Evolutionary conservation across 257 asterid genomes (phyloP).

Genomic region (Nicotiana otophora): DNA sequence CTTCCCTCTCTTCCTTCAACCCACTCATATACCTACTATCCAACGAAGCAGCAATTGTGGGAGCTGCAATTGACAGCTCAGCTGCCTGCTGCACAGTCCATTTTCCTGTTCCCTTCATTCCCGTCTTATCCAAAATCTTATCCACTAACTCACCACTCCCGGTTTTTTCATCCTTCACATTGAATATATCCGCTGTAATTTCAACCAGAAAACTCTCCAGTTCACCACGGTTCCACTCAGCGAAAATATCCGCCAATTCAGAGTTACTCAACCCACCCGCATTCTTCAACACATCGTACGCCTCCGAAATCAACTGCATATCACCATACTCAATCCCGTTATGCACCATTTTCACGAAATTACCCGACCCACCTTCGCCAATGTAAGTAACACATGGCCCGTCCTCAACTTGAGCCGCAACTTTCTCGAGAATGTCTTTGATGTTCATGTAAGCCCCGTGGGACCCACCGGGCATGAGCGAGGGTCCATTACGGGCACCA

Average conservation of each 20-base stretch:
- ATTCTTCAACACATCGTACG: constrained; percentile 72
- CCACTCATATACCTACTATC: constrained; percentile 83
- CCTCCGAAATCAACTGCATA: constrained; percentile 90
- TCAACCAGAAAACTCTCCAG: constrained; percentile 83
- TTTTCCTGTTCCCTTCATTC: constrained; percentile 83
- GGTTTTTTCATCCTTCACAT: constrained; percentile 46
- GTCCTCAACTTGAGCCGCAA: constrained; percentile 90
- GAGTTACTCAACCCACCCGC: constrained; percentile 61
- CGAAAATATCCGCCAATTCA: constrained; percentile 64
- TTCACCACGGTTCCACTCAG: constrained; percentile 83
- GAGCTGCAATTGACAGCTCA: constrained; percentile 84
- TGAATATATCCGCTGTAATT: constrained; percentile 74
- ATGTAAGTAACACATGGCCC: constrained; percentile 91
- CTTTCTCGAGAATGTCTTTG: constrained; percentile 53
- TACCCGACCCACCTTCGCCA: constrained; percentile 88
- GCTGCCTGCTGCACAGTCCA: constrained; percentile 99
- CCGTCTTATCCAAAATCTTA: constrained; percentile 85
- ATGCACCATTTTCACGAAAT: constrained; percentile 90
- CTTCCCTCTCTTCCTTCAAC: constrained; percentile 76
- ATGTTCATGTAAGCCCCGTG: constrained; percentile 62
- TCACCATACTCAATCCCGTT: constrained; percentile 93
- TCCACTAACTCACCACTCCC: constrained; percentile 69
- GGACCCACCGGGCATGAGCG: constrained; percentile 91
- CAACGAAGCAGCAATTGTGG: constrained; percentile 82
- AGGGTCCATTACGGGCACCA: constrained; percentile 80